Evolutionary conservation across 768 basidiomycete species (phyloP).

Genomic region (Xerocomus potaroensis): DNA sequence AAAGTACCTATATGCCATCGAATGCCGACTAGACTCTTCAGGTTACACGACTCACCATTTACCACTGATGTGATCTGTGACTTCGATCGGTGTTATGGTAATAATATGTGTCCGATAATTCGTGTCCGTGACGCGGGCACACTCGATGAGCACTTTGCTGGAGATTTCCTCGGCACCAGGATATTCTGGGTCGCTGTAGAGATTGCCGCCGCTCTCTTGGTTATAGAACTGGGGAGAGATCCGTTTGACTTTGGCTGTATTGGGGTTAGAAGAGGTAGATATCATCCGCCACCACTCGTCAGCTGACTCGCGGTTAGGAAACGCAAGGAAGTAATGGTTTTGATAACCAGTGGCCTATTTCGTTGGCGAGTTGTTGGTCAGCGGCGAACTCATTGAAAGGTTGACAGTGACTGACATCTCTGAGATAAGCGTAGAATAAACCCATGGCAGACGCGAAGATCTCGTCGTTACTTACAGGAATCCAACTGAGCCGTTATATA

Average conservation of each 20-base stretch:
- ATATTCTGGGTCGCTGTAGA: too few species aligned
- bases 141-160: neutral
- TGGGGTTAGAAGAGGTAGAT: too few species aligned
- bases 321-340: slow-evolving; percentile 14
- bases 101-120: neutral
- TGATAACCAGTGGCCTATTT: neutral
- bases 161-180: too few species aligned
- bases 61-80: neutral
- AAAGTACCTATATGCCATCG: neutral
- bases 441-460: neutral
- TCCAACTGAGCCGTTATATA: neutral
- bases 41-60: neutral
- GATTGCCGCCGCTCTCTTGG: too few species aligned
- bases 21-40: neutral
- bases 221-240: too few species aligned
- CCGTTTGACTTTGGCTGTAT: too few species aligned
- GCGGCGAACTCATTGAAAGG: neutral
- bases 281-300: too few species aligned
- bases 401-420: neutral
- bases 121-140: too few species aligned
- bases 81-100: too few species aligned
- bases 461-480: too few species aligned
- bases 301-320: slow-evolving; percentile 11
- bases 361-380: neutral
- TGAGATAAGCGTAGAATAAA: neutral